Conservation (phyloP, 768 basidiomycete genomes). For the Podaxis rugospora region DNA sequence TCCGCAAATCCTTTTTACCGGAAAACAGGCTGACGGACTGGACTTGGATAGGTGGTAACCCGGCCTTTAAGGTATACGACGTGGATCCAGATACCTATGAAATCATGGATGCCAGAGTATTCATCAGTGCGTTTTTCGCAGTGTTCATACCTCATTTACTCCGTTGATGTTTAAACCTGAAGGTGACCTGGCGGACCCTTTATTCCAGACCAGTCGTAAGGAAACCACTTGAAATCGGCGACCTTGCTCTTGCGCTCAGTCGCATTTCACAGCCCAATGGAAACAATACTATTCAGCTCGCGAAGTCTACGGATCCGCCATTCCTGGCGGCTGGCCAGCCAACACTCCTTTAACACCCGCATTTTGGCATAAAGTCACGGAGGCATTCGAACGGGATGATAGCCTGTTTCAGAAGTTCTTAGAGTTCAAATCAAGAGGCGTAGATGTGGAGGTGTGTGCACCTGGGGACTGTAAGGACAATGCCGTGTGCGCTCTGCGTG, state of each 20-base stretch:
- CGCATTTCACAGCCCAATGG: conserved; percentile 38
- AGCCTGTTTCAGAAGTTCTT: conserved; percentile 43
- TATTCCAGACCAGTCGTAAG: conserved; percentile 43
- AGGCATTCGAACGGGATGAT: conserved; percentile 44
- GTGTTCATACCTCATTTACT: background rate
- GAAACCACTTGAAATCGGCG: conserved; percentile 13
- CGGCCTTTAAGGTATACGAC: conserved; percentile 56
- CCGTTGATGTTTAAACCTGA: background rate
- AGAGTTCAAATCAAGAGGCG: conserved; percentile 37
- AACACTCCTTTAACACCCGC: conserved; percentile 38
- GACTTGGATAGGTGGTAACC: conserved; percentile 40
- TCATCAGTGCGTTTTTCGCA: conserved; percentile 33
- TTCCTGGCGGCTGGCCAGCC: conserved; percentile 30
- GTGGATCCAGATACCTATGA: conserved; percentile 66
- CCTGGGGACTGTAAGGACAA: conserved; percentile 31
- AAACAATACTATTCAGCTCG: conserved; percentile 54
- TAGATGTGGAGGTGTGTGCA: conserved; percentile 26
- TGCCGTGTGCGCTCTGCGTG: conserved; percentile 40
- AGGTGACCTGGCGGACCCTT: conserved; percentile 38
- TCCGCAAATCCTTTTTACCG: background rate
- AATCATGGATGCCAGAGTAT: conserved; percentile 53
- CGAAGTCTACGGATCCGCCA: conserved; percentile 40
- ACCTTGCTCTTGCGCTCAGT: background rate
- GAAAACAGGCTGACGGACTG: background rate
- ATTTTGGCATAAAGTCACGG: conserved; percentile 62